These are phyloP conservation scores for Pilobolus umbonatus DNA, from an alignment of 192 early-diverging fungal genomes.

Conservation along the genomic window DNA sequence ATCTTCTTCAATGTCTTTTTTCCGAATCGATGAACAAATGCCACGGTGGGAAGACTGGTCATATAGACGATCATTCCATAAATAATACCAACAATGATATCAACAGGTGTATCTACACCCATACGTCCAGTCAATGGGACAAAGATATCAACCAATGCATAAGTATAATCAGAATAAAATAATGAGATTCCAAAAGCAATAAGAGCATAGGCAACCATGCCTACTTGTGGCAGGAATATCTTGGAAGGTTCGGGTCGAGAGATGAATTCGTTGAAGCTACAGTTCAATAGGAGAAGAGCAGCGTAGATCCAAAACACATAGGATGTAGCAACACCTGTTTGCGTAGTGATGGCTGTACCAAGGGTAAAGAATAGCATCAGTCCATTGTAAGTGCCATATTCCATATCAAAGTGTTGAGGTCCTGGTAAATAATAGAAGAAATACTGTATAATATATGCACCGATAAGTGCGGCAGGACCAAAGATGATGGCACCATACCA, in stretches of 20 bases:
- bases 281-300: constrained; percentile 18
- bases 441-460: constrained; percentile 36
- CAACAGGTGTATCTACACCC: constrained; percentile 59
- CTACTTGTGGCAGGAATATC: constrained; percentile 14
- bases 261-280: constrained; percentile 32
- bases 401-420: constrained; percentile 33
- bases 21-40: constrained; percentile 50
- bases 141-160: constrained; percentile 53
- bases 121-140: constrained; percentile 67
- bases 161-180: constrained; percentile 33
- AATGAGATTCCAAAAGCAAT: constrained; percentile 25
- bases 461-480: constrained; percentile 40
- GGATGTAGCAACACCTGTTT: constrained; percentile 36
- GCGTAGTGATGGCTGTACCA: constrained; percentile 20
- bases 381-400: constrained; percentile 28
- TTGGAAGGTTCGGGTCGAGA: constrained; percentile 16
- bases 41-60: constrained; percentile 40
- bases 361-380: constrained; percentile 15
- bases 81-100: constrained; percentile 56
- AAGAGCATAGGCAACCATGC: constrained; percentile 32
- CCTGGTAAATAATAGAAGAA: constrained; percentile 24
- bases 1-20: constrained; percentile 25
- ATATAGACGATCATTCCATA: constrained; percentile 45
- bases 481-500: constrained; percentile 50
- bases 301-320: constrained; percentile 43